Evolutionary conservation across 768 basidiomycete species (phyloP).

Genomic region (Kwoniella dejecticola): DNA sequence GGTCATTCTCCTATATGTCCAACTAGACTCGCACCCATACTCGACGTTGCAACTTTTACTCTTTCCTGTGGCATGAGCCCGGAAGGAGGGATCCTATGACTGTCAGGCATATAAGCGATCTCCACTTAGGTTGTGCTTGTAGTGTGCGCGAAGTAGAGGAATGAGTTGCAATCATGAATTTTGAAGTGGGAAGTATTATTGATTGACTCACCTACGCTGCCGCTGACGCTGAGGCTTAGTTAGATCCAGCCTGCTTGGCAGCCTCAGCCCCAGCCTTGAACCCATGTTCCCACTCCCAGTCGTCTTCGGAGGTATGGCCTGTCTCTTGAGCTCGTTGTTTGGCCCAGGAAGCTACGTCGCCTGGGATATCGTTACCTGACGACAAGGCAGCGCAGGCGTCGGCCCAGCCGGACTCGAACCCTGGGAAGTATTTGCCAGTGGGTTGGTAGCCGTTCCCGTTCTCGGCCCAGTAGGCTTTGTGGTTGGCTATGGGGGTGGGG

Average conservation of each 20-base stretch:
- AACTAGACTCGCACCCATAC: too few species aligned
- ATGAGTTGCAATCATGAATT: too few species aligned
- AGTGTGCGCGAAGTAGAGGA: too few species aligned
- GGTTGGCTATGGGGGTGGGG: conserved; percentile 5
- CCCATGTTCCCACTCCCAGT: conserved; percentile 40
- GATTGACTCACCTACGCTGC: too few species aligned
- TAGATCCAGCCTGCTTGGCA: conserved; percentile 21
- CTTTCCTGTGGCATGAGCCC: too few species aligned
- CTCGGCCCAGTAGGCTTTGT: conserved; percentile 33
- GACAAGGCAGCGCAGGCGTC: conserved; percentile 24
- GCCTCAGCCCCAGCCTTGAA: conserved; percentile 33
- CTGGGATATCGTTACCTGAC: conserved; percentile 28
- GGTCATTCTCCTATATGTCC: too few species aligned
- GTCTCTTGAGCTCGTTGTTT: conserved; percentile 21
- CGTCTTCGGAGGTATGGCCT: conserved; percentile 22
- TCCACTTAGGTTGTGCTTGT: too few species aligned
- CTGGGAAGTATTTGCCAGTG: conserved; percentile 34
- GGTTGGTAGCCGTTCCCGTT: conserved; percentile 32
- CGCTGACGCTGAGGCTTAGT: too few species aligned
- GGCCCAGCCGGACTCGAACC: conserved; percentile 37
- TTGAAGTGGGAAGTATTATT: too few species aligned
- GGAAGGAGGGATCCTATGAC: too few species aligned
- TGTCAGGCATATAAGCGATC: too few species aligned
- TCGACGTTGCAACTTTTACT: too few species aligned
- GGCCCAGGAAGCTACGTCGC: conserved; percentile 21